Base-by-base conservation (phyloP, 2,329 filamentous ascomycete genomes). In the Anthostomella pinea region DNA sequence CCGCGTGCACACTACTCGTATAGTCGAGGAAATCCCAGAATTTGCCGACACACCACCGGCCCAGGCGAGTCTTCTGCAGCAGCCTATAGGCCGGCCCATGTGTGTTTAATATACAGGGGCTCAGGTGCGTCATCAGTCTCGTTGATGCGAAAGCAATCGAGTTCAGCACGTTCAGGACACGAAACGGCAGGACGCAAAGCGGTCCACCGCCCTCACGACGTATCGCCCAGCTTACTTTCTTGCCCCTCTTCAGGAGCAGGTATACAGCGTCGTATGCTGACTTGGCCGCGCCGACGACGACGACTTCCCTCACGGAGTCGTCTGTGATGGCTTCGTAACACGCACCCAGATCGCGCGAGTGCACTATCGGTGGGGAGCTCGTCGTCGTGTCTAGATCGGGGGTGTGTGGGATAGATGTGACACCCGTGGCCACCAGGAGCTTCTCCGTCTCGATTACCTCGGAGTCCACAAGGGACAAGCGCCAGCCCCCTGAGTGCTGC, bases 351-450 rank as follows among this genome's bases (percentile, higher is more conserved):
- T 53, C 46, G 15, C 38, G 36, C 6, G 52, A 55, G 30, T 55
- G 51, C 21, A 54, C 54, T 13, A 54, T 34, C 2, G 49, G 52
- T 3, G 45, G 4, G 11, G 38, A 32, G 32, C 41, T 43, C 4
- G 33, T 16, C 10, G 37, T 48, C 37, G 35, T 35, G 36, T 46
- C 41, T 22, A 47, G 44, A 10, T 32, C 25, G 7, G 55, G 53
- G 11, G 56, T 35, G 30, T 43, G 40, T 6, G 52, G 49, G 18
- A 48, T 49, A 2, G 57, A 58, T 9, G 57, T 59, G n/a, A 57
- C 45, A 3, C 60, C 60, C 7, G 53, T 56, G 3, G 59, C 58
- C 7, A 58, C 45, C 5, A 63, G 42, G 6, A 63, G 50, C 30
- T 62, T 63, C 23, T 45, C 45, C 15, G 48, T 34, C 29, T 46